Conservation (phyloP, 2,329 filamentous ascomycete genomes). For the Claviceps africana region DNA sequence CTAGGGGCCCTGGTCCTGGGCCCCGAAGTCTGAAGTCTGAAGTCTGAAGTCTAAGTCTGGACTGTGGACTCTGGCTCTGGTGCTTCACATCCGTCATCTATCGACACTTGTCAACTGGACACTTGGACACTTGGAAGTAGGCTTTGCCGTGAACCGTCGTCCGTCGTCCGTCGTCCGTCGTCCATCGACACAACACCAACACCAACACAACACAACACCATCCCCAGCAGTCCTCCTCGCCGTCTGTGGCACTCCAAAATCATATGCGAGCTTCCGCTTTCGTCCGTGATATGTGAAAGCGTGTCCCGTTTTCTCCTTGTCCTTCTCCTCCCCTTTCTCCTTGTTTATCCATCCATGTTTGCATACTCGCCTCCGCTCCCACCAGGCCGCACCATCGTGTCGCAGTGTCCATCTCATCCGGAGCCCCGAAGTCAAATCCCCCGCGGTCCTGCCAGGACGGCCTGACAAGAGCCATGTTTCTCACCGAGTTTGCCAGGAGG, state of each 20-base stretch:
- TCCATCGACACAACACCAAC: neutral
- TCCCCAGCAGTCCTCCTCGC: neutral
- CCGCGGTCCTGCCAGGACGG: neutral
- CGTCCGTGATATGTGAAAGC: neutral
- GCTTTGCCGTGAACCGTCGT: no score
- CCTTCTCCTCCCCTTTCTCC: neutral
- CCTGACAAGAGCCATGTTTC: constrained; percentile 18
- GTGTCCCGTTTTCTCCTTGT: neutral
- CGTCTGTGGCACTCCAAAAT: neutral
- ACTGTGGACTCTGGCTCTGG: no score
- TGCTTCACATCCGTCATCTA: neutral
- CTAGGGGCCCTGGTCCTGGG: neutral
- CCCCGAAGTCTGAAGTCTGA: neutral
- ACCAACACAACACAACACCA: neutral
- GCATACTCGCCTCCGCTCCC: neutral
- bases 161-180: no score
- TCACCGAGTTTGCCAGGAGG: constrained; percentile 29
- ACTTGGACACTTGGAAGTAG: neutral
- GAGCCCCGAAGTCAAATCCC: neutral
- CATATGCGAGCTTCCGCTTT: neutral
- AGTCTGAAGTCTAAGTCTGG: no score
- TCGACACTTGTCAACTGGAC: no score
- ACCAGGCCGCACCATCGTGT: neutral
- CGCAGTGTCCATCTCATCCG: neutral
- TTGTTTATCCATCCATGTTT: no score